Base-by-base conservation (phyloP, 495 filamentous ascomycete genomes). In the Lepraria neglecta region DNA sequence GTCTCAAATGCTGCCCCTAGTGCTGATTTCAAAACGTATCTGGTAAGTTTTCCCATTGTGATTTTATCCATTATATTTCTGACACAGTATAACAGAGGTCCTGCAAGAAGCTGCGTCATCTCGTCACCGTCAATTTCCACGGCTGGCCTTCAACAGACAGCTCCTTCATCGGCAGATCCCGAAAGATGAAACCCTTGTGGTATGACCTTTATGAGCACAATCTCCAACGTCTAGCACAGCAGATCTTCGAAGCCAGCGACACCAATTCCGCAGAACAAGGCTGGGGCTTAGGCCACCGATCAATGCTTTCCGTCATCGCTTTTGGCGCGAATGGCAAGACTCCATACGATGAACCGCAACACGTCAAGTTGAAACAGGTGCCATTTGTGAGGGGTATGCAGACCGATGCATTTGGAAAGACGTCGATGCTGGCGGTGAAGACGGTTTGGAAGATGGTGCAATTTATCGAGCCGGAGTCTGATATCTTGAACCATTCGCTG, bases 241-340 rank as follows among this genome's bases (percentile, higher is more conserved):
- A 60, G 15, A 64, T 64, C 24, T 60, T 64, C 24, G 62, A 60
- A 43, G 48, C 56, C 14, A 60, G 56, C 56, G 62, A 64, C 40
- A 44, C 27, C 17, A 40, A 64, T 30, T 55, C 62, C 7, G 35
- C 43, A 14, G 56, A 60, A 53, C 55, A 64, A 33, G 56, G 56
- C 3, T 60, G 56, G 55, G 56, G 56, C 21, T 35, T 59, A 5
- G 62, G 56, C n/a, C 45, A 59, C 17, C 62, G 62, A 27, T 64
- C 62, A 17, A 52, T 59, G 46, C 62, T 64, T 4, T 44, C 62
- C 4, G 62, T 64, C 33, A 43, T 64, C 24, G 62, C 62, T 21
- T 64, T 64, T 19, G 62, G 62, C 12, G 56, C 48, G 21, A 64
- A 60, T 12, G 56, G 56, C 21, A 53, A 46, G 56, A 60, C 46